These are phyloP conservation scores for Zygosaccharomyces gambellarensis DNA, from an alignment of 805 yeast genomes.

Conservation along the genomic window DNA sequence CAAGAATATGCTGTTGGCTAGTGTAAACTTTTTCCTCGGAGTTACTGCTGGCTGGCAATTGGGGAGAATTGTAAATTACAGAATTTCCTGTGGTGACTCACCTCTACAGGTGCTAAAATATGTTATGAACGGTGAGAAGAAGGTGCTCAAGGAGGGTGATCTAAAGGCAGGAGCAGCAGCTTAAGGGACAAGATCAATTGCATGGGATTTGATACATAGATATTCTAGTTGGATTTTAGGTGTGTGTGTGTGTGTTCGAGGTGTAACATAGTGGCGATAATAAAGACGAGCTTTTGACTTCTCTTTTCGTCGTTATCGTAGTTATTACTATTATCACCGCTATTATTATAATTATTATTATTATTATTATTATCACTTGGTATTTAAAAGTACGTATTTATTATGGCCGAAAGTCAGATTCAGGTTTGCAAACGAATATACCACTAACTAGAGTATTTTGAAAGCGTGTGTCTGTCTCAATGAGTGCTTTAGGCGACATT, in stretches of 20 bases:
- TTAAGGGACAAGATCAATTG: not conserved
- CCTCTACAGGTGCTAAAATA: conserved; percentile 52
- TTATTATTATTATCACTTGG: no score
- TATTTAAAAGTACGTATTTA: not conserved
- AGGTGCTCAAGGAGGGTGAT: conserved; percentile 5
- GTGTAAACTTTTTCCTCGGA: conserved; percentile 91
- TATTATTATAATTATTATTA: no score
- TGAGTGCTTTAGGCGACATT: not conserved
- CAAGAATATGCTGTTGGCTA: conserved; percentile 77
- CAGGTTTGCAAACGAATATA: not conserved
- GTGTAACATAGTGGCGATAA: not conserved
- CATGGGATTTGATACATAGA: not conserved
- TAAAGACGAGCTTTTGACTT: not conserved
- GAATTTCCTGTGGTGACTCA: conserved; percentile 60
- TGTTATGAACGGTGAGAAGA: conserved; percentile 46
- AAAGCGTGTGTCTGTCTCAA: not conserved
- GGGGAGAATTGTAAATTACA: conserved; percentile 62
- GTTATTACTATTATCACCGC: not conserved
- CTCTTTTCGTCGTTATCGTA: not conserved
- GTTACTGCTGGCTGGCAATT: conserved; percentile 85
- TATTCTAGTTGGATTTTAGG: not conserved
- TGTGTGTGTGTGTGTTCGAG: not conserved
- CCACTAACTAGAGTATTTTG: not conserved
- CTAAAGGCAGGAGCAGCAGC: conserved; percentile 12
- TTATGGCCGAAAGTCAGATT: not conserved